Conservation (phyloP, 2,329 filamentous ascomycete genomes). For the Lasiodiplodia sp. region DNA sequence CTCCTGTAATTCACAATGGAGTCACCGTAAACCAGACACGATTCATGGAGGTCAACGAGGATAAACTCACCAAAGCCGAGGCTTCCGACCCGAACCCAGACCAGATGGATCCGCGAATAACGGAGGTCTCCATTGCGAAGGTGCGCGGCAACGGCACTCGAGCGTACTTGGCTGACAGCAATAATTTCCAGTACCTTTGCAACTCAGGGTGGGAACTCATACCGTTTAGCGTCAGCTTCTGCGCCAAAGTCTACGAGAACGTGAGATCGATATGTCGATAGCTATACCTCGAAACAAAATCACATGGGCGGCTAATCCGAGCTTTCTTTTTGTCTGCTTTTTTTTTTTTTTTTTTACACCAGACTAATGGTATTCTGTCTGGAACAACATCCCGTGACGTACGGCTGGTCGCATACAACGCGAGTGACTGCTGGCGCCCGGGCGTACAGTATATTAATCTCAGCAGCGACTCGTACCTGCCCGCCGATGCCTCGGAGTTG, state of each 20-base stretch:
- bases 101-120: neutral
- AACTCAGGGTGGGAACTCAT: neutral
- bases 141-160: neutral
- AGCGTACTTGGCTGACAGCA: neutral
- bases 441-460: no score
- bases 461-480: neutral
- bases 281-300: neutral
- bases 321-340: no score
- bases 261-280: neutral
- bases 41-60: neutral
- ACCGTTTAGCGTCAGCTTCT: neutral
- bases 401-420: neutral
- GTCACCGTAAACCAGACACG: neutral
- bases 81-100: neutral
- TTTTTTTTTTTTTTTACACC: no score
- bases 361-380: neutral
- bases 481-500: neutral
- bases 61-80: neutral
- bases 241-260: neutral
- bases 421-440: neutral
- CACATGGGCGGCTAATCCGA: no score
- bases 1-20: neutral
- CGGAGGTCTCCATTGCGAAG: neutral
- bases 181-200: neutral
- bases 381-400: neutral